These are phyloP conservation scores for Acacia melanoxylon DNA, from an alignment of 306 rosid genomes.

Conservation along the genomic window DNA sequence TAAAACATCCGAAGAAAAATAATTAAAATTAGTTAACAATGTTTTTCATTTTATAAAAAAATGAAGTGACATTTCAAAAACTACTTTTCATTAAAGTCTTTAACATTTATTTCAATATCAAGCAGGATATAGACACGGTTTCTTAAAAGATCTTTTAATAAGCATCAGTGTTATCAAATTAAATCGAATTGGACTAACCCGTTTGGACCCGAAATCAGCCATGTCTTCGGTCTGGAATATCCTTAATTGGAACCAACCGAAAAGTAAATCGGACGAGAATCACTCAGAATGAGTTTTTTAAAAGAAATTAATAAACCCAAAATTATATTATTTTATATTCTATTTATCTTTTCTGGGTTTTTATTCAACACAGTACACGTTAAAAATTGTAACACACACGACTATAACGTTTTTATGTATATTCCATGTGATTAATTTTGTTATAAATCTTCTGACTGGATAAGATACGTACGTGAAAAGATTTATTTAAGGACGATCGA, in stretches of 20 bases:
- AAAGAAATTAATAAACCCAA: not conserved
- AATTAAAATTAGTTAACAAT: too few species aligned
- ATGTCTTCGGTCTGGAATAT: too few species aligned
- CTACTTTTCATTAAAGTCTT: not conserved
- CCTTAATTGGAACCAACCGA: not conserved
- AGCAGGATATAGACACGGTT: not conserved
- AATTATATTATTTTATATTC: too few species aligned
- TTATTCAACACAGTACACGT: too few species aligned
- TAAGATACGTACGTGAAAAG: not conserved
- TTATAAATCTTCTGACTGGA: not conserved
- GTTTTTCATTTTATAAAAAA: too few species aligned
- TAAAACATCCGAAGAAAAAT: not conserved
- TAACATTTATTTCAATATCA: too few species aligned
- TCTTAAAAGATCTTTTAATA: too few species aligned
- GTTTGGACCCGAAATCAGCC: too few species aligned
- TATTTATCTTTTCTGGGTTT: too few species aligned
- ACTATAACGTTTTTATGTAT: not conserved
- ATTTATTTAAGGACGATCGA: not conserved
- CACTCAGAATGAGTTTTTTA: not conserved
- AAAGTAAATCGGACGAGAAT: not conserved
- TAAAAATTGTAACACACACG: not conserved
- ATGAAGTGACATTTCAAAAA: not conserved
- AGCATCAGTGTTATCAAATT: too few species aligned
- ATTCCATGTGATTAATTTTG: not conserved
- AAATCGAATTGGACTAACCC: too few species aligned